Percentiles rank a stretch among this genome's conserved stretches.
phyloP scores from a whole-genome alignment of 768 basidiomycete genomes.

The Podaxis sp. region DNA sequence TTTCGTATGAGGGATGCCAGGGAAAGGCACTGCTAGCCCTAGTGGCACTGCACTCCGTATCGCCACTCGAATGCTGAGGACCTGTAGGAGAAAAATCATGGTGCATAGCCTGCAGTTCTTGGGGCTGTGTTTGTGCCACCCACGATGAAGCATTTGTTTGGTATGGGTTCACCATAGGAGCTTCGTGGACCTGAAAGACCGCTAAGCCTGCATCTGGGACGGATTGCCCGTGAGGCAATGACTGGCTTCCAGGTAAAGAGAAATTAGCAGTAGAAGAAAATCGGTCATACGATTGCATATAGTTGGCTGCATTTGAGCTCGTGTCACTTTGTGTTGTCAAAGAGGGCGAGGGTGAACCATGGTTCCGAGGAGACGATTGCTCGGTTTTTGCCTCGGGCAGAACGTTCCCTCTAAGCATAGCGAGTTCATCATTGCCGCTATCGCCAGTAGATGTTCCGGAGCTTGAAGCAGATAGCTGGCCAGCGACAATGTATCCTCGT shows the following conservation, averaged over 20 bases:
- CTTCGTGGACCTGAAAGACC: not conserved
- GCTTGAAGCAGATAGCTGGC: constrained; percentile 28
- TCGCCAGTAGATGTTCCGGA: not conserved
- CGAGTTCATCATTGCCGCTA: not conserved
- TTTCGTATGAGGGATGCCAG: not conserved
- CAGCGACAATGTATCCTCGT: constrained; percentile 33
- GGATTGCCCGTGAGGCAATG: not conserved
- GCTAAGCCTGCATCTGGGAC: not conserved
- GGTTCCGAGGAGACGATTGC: not conserved
- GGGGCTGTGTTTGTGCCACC: not conserved
- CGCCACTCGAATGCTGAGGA: not conserved
- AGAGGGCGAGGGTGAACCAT: not conserved
- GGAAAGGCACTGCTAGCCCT: not conserved
- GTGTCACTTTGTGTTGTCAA: not conserved
- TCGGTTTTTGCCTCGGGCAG: not conserved
- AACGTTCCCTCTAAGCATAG: not conserved
- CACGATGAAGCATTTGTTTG: not conserved
- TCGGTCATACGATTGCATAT: not conserved
- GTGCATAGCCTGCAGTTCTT: not conserved
- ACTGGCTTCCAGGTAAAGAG: not conserved
- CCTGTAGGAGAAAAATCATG: not conserved
- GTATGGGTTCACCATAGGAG: not conserved
- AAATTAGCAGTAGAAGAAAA: not conserved
- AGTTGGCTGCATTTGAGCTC: not conserved
- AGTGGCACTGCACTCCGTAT: not conserved